Percentiles rank a stretch among this genome's conserved stretches.
Conservation (phyloP, 768 basidiomycete species). For the Rhodotorula graminis region DNA sequence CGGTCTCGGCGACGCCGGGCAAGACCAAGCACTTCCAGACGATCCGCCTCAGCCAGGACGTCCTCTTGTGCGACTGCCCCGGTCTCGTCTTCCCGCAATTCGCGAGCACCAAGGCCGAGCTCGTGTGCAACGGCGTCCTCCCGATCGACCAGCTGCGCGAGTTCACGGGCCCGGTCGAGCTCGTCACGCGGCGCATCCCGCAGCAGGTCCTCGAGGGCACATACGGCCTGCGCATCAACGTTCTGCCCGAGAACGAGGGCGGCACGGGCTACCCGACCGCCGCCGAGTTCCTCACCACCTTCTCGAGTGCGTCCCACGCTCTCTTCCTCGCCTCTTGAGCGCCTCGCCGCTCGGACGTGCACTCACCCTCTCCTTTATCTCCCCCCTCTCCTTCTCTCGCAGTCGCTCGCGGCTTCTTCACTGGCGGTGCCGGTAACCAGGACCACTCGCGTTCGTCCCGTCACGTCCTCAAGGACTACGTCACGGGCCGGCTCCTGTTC, state of each 20-base stretch:
- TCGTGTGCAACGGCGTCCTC: constrained; percentile 92
- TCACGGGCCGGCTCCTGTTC: constrained; percentile 84
- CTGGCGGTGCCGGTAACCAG: constrained; percentile 92
- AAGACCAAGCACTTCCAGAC: constrained; percentile 99
- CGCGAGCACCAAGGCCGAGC: constrained; percentile 88
- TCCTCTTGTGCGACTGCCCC: constrained; percentile 92
- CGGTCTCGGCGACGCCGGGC: constrained; percentile 94
- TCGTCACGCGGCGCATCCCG: constrained; percentile 74
- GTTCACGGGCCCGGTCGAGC: constrained; percentile 72
- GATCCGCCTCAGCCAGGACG: constrained; percentile 79
- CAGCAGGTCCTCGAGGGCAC: constrained; percentile 77
- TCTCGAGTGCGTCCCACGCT: constrained; percentile 69
- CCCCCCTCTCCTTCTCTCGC: constrained; percentile 36
- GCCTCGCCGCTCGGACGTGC: no score
- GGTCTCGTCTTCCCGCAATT: constrained; percentile 98
- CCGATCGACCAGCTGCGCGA: constrained; percentile 97
- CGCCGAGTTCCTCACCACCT: constrained; percentile 75
- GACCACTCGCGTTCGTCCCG: constrained; percentile 93
- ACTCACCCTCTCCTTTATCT: no score
- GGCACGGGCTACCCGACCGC: constrained; percentile 66
- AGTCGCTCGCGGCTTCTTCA: constrained; percentile 91
- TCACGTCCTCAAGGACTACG: constrained; percentile 91
- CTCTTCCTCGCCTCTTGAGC: not conserved
- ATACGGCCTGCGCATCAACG: constrained; percentile 76
- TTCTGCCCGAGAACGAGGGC: constrained; percentile 67